A percentile compares a stretch with the other conserved stretches of the same genome.
These are phyloP conservation scores for Hypoxylon sp. DNA, from an alignment of 2,329 filamentous ascomycete genomes.

Conservation along the genomic window DNA sequence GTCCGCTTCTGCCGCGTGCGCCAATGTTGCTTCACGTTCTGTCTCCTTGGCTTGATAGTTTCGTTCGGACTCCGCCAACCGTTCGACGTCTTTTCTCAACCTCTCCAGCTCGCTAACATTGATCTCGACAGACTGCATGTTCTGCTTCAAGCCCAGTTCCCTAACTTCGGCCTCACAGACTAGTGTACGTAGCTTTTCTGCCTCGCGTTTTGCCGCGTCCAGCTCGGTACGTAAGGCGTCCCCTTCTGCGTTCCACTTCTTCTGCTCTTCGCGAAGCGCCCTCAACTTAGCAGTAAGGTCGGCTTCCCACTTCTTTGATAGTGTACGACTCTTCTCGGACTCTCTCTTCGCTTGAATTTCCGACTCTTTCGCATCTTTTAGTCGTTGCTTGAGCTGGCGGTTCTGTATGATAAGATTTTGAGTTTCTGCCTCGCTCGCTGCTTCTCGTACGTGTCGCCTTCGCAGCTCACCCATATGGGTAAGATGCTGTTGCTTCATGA, in stretches of 20 bases:
- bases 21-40: conserved; percentile 67
- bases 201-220: conserved; percentile 68
- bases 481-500: conserved; percentile 85
- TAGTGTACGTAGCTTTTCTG: conserved; percentile 72
- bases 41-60: conserved; percentile 74
- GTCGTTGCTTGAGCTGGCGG: conserved; percentile 76
- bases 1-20: conserved; percentile 69
- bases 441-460: conserved; percentile 79
- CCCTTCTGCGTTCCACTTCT: conserved; percentile 70
- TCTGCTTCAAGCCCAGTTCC: conserved; percentile 73
- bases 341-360: conserved; percentile 79
- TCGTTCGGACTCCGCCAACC: conserved; percentile 71
- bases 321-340: conserved; percentile 75
- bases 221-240: conserved; percentile 70
- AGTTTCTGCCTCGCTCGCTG: conserved; percentile 83
- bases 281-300: conserved; percentile 76
- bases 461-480: conserved; percentile 84
- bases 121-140: conserved; percentile 72
- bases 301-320: conserved; percentile 83
- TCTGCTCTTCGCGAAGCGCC: conserved; percentile 76
- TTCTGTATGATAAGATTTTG: conserved; percentile 85
- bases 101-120: conserved; percentile 71
- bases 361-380: conserved; percentile 78
- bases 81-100: conserved; percentile 69
- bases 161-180: conserved; percentile 77